These are phyloP conservation scores for Raffaelea albimanens DNA, from an alignment of 2,329 filamentous ascomycete genomes.

Conservation along the genomic window DNA sequence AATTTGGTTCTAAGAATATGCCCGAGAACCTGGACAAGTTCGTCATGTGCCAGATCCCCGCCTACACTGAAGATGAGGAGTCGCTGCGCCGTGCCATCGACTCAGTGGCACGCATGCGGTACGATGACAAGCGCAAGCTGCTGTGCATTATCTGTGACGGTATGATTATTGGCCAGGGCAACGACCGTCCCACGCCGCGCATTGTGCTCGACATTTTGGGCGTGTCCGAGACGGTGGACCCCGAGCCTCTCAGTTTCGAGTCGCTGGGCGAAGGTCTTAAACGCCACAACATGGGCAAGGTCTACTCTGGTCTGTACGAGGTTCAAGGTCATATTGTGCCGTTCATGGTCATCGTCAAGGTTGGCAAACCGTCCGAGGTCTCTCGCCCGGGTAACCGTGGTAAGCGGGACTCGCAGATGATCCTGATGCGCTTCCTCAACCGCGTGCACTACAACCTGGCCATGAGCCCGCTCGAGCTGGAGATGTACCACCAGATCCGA, in stretches of 20 bases:
- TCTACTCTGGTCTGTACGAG: conserved; percentile 96
- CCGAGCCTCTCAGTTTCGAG: conserved; percentile 93
- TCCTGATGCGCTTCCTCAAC: conserved; percentile 98
- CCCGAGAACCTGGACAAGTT: conserved; percentile 98
- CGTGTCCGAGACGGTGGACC: conserved; percentile 86
- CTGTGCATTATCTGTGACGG: conserved; percentile 89
- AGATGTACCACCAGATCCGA: conserved; percentile 97
- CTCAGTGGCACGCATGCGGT: conserved; percentile 87
- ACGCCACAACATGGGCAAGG: conserved; percentile 99
- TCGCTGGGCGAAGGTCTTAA: conserved; percentile 91
- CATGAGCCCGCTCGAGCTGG: conserved; percentile 93
- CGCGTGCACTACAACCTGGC: conserved; percentile 94
- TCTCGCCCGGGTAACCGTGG: conserved; percentile 92
- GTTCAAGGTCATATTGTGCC: conserved; percentile 97
- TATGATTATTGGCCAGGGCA: conserved; percentile 99
- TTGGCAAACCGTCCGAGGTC: conserved; percentile 95
- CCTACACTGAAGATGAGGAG: conserved; percentile 97
- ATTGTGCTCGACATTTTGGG: conserved; percentile 97
- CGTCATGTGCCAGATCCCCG: conserved; percentile 93
- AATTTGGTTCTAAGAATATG: conserved; percentile 83
- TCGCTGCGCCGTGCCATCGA: conserved; percentile 95
- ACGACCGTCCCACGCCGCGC: conserved; percentile 87
- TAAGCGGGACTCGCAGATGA: conserved; percentile 98
- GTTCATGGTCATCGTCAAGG: conserved; percentile 93
- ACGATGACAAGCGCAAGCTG: conserved; percentile 97